phyloP scores from a whole-genome alignment of 805 yeast genomes.

The Wickerhamomyces canadensis region DNA sequence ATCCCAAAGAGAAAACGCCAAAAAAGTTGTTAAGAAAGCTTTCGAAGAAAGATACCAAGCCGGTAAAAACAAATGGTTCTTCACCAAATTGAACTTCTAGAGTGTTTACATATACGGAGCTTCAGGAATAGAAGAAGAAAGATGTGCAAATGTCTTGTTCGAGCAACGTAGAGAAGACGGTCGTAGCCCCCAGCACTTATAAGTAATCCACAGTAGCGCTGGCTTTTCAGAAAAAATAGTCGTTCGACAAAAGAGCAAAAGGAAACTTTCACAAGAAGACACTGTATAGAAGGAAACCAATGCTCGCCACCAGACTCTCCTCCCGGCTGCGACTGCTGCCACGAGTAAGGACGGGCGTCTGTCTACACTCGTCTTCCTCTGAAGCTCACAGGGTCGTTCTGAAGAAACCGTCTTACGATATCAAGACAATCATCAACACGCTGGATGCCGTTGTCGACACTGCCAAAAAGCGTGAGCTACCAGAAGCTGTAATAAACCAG shows the following conservation, averaged over 20 bases:
- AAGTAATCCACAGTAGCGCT: too few species aligned
- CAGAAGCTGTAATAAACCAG: slow-evolving; percentile 13
- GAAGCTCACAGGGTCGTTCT: slow-evolving; percentile 11
- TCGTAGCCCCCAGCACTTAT: too few species aligned
- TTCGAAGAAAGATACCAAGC: slow-evolving; percentile 99
- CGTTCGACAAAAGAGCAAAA: too few species aligned
- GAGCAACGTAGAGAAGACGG: too few species aligned
- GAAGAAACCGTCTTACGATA: slow-evolving; percentile 30
- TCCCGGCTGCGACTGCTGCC: too few species aligned
- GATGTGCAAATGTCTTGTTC: too few species aligned
- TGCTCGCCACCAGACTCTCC: too few species aligned
- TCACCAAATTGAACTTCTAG: slow-evolving; percentile 93
- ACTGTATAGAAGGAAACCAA: too few species aligned
- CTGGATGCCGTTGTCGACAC: slow-evolving; percentile 23
- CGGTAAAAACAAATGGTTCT: slow-evolving; percentile 99
- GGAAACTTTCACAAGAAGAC: too few species aligned
- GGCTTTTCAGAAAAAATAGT: too few species aligned
- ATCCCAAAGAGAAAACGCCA: slow-evolving; percentile 97
- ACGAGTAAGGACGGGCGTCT: too few species aligned
- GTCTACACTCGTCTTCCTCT: background rate
- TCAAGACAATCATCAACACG: slow-evolving; percentile 26
- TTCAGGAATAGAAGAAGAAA: background rate
- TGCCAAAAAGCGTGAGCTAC: slow-evolving; percentile 28
- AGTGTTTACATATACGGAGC: background rate
- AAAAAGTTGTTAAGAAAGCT: slow-evolving; percentile 98